Percentiles rank a stretch among this genome's conserved stretches.
These are phyloP conservation scores for Candida sonorensis DNA, from an alignment of 805 yeast genomes.

Conservation along the genomic window DNA sequence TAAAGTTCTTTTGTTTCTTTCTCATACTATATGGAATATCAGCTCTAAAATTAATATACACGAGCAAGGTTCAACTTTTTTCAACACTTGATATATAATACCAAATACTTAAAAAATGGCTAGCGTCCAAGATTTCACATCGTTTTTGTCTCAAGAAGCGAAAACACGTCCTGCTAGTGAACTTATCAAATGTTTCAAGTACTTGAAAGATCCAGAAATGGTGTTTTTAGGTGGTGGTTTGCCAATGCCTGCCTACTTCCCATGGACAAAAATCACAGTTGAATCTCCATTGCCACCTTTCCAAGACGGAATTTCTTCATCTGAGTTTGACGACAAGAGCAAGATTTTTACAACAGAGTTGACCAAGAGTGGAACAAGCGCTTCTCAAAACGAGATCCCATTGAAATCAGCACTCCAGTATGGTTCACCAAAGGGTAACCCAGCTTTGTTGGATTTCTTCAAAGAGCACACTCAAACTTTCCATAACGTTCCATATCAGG, in stretches of 20 bases:
- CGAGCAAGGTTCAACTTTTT: no score
- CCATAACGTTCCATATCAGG: constrained; percentile 46
- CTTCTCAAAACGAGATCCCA: constrained; percentile 46
- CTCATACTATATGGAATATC: no score
- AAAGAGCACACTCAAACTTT: constrained; percentile 64
- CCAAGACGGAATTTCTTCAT: constrained; percentile 50
- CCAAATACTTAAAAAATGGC: constrained; percentile 1
- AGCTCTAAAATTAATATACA: no score
- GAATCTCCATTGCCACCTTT: constrained; percentile 79
- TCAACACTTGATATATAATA: no score
- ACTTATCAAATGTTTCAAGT: constrained; percentile 42
- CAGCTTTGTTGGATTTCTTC: constrained; percentile 60
- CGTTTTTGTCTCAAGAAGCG: background rate
- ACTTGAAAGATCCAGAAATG: constrained; percentile 64
- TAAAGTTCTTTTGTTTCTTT: no score
- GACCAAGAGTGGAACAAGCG: constrained; percentile 28
- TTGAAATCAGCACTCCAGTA: constrained; percentile 83
- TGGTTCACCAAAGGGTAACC: constrained; percentile 78
- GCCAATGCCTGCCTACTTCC: constrained; percentile 87
- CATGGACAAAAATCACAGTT: constrained; percentile 70
- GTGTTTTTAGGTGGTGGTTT: constrained; percentile 94
- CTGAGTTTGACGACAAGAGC: background rate
- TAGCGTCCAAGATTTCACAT: constrained; percentile 1
- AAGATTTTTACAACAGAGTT: constrained; percentile 42
- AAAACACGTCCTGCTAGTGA: constrained; percentile 1